Percentiles rank a stretch among this genome's conserved stretches.
These are phyloP conservation scores for Stagonosporopsis rhizophila DNA, from an alignment of 2,329 filamentous ascomycete species.

Conservation along the genomic window DNA sequence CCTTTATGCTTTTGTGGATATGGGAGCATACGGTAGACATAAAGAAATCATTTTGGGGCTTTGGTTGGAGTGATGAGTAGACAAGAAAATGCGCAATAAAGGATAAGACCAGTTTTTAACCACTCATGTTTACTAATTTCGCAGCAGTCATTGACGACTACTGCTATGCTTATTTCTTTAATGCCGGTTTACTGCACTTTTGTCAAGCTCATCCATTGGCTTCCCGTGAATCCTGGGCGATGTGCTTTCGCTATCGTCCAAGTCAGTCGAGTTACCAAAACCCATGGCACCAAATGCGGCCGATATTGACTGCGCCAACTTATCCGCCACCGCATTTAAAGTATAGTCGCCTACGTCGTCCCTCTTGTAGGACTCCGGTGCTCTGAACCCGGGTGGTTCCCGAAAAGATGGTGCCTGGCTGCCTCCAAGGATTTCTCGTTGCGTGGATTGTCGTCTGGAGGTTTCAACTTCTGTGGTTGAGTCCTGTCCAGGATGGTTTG, in stretches of 20 bases:
- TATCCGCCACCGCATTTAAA: background rate
- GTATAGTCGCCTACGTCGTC: background rate
- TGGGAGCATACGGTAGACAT: too few species aligned
- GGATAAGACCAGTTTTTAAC: too few species aligned
- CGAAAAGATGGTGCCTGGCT: conserved; percentile 7
- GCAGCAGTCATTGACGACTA: background rate
- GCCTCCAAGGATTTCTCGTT: conserved; percentile 11
- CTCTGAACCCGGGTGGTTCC: conserved; percentile 8
- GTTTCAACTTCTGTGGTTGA: background rate
- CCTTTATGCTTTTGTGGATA: too few species aligned
- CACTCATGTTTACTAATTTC: background rate
- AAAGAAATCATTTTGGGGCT: too few species aligned
- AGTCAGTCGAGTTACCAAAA: conserved; percentile 36
- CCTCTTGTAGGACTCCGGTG: conserved; percentile 10
- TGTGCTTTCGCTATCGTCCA: background rate
- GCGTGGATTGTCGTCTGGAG: background rate
- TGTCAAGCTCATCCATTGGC: conserved; percentile 36
- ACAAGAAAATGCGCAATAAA: too few species aligned
- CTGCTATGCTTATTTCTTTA: conserved; percentile 30
- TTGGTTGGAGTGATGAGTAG: too few species aligned
- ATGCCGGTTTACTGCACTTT: conserved; percentile 32
- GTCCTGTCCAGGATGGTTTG: background rate
- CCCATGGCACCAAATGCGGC: conserved; percentile 39
- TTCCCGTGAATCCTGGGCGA: conserved; percentile 21
- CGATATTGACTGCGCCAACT: conserved; percentile 37